Percentiles rank a stretch among this genome's conserved stretches.
phyloP scores from a whole-genome alignment of 192 early-diverging fungal genomes.

The Backusella luteola region DNA sequence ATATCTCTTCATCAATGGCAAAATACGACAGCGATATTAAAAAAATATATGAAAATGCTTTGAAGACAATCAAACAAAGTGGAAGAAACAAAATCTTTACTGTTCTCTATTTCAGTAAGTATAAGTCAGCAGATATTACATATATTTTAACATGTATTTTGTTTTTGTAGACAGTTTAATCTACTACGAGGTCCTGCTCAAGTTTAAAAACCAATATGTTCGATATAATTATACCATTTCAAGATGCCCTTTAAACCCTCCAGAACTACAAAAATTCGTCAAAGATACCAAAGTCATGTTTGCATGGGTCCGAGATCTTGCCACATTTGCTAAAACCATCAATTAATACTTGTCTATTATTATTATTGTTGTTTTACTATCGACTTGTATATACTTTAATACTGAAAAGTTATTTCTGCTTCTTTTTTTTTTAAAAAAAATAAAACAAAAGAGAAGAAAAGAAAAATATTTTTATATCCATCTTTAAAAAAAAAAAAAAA shows the following conservation, averaged over 20 bases:
- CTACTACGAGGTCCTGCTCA: conserved; percentile 6
- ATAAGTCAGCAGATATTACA: conserved; percentile 13
- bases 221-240: conserved; percentile 16
- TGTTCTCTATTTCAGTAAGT: conserved; percentile 14
- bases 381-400: neutral
- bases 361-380: neutral
- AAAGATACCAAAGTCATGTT: conserved; percentile 14
- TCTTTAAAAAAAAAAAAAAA: too few relatives aligned
- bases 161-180: conserved; percentile 14
- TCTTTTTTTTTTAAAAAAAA: too few relatives aligned
- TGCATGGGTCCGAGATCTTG: conserved; percentile 17
- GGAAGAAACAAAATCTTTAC: conserved; percentile 19
- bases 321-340: conserved; percentile 7
- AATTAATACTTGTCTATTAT: neutral
- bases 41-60: conserved; percentile 11
- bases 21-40: conserved; percentile 13
- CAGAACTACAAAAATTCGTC: conserved; percentile 13
- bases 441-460: neutral
- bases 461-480: neutral
- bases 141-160: conserved; percentile 12
- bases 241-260: conserved; percentile 10
- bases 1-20: neutral
- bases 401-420: neutral
- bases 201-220: conserved; percentile 14
- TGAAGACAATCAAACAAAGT: conserved; percentile 18